Evolutionary conservation across 83 land plant genomes (phyloP).

Genomic region (Thuja plicata): DNA sequence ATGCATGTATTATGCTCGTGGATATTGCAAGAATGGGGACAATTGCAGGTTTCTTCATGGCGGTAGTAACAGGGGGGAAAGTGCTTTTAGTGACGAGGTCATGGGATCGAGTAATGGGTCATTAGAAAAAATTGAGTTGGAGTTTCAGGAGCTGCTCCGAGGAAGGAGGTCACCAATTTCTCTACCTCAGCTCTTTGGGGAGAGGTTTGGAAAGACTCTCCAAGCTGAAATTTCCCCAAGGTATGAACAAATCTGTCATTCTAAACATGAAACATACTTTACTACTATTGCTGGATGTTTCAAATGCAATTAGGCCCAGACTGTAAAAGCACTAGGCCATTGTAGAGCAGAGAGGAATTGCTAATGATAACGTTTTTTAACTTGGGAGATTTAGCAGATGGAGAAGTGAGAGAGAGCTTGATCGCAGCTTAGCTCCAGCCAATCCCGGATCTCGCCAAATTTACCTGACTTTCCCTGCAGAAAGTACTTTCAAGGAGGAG

Average conservation of each 20-base stretch:
- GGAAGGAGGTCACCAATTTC: conserved; percentile 56
- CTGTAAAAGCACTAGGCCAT: background rate
- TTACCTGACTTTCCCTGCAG: conserved; percentile 95
- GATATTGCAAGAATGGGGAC: conserved; percentile 85
- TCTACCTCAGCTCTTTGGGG: conserved; percentile 52
- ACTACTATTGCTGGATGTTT: conserved; percentile 38
- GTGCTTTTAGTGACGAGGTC: background rate
- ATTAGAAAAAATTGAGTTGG: conserved; percentile 47
- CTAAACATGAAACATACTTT: conserved; percentile 35
- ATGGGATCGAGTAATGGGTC: conserved; percentile 16
- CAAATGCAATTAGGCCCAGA: background rate
- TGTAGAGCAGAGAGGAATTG: background rate
- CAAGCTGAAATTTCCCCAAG: conserved; percentile 55
- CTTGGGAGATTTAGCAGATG: conserved; percentile 31
- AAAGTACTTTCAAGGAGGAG: conserved; percentile 92
- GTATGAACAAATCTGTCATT: conserved; percentile 40
- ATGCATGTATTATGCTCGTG: conserved; percentile 81
- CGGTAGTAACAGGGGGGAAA: conserved; percentile 17
- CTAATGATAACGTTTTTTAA: conserved; percentile 13
- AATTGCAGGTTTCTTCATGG: conserved; percentile 81
- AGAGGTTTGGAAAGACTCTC: conserved; percentile 41
- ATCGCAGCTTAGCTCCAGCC: conserved; percentile 2
- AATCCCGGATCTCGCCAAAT: conserved; percentile 88
- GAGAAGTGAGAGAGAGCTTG: conserved; percentile 35
- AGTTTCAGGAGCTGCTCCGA: conserved; percentile 38